Percentiles rank a stretch among this genome's conserved stretches.
These are phyloP conservation scores for Clonostachys byssicola DNA, from an alignment of 2,329 filamentous ascomycete genomes.

Conservation along the genomic window DNA sequence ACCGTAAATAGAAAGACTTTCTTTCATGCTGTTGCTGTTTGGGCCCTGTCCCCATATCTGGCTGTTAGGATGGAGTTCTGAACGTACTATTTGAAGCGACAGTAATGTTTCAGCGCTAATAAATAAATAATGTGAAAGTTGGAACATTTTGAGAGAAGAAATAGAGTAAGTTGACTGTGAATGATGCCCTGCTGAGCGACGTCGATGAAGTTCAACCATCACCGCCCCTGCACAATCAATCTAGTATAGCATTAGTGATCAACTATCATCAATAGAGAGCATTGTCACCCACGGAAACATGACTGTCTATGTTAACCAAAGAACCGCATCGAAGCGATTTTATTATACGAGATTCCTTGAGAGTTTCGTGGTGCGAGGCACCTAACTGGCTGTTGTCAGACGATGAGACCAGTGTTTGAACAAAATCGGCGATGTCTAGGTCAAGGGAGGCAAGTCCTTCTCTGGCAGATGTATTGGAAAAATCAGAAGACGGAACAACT, in stretches of 20 bases:
- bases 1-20: slow-evolving; percentile 79
- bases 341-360: slow-evolving; percentile 46
- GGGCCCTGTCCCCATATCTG: slow-evolving; percentile 60
- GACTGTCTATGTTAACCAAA: slow-evolving; percentile 70
- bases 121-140: slow-evolving; percentile 64
- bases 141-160: slow-evolving; percentile 69
- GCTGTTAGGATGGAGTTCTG: slow-evolving; percentile 77
- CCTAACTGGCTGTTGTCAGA: background rate
- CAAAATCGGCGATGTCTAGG: slow-evolving; percentile 6
- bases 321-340: slow-evolving; percentile 66
- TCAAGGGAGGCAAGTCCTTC: slow-evolving; percentile 54
- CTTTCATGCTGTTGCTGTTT: slow-evolving; percentile 59
- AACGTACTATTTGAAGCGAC: slow-evolving; percentile 80
- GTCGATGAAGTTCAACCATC: slow-evolving; percentile 70
- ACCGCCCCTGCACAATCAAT: slow-evolving; percentile 86
- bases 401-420: background rate
- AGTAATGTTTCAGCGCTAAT: slow-evolving; percentile 75
- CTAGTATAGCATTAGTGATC: slow-evolving; percentile 20
- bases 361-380: slow-evolving; percentile 6
- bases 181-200: slow-evolving; percentile 42
- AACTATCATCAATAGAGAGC: background rate
- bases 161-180: slow-evolving; percentile 25
- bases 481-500: slow-evolving; percentile 67
- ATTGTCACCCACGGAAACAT: slow-evolving; percentile 50
- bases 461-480: slow-evolving; percentile 62